These are phyloP conservation scores for Nitzschia palea DNA, from an alignment of 108 stramenopile genomes.

Conservation along the genomic window DNA sequence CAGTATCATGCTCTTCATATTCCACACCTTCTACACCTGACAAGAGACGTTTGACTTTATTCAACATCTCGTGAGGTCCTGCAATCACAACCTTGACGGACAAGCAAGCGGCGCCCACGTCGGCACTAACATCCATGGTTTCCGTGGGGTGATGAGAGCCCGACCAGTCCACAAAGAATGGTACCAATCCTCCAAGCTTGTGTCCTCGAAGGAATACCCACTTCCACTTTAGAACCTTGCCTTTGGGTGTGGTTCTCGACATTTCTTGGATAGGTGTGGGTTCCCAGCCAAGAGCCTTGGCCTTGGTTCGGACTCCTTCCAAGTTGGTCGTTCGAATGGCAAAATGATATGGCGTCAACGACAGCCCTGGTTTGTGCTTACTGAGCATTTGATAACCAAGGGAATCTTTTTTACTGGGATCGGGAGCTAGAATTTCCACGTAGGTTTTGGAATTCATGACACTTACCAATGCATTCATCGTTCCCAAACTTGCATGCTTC, in stretches of 20 bases:
- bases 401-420: neutral
- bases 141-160: slow-evolving; percentile 6
- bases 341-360: slow-evolving; percentile 10
- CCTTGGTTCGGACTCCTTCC: slow-evolving; percentile 11
- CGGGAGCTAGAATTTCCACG: slow-evolving; percentile 8
- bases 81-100: slow-evolving; percentile 8
- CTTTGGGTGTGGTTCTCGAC: slow-evolving; percentile 10
- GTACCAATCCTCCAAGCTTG: slow-evolving; percentile 5
- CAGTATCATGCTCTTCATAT: slow-evolving; percentile 8
- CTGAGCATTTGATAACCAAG: slow-evolving; percentile 2
- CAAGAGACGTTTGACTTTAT: slow-evolving; percentile 4
- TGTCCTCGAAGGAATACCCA: slow-evolving; percentile 4
- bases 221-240: slow-evolving; percentile 14
- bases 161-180: slow-evolving; percentile 13
- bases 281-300: slow-evolving; percentile 4
- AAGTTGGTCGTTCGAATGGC: slow-evolving; percentile 16
- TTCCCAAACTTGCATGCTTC: neutral
- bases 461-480: slow-evolving; percentile 3
- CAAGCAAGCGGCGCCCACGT: neutral
- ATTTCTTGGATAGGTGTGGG: slow-evolving; percentile 8
- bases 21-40: neutral
- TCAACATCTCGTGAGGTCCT: neutral
- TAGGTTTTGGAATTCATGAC: slow-evolving; percentile 3
- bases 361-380: neutral
- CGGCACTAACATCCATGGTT: slow-evolving; percentile 1